Percentiles rank a stretch among this genome's conserved stretches.
Conservation (phyloP, 768 basidiomycete species). For the Rickenella mellea region DNA sequence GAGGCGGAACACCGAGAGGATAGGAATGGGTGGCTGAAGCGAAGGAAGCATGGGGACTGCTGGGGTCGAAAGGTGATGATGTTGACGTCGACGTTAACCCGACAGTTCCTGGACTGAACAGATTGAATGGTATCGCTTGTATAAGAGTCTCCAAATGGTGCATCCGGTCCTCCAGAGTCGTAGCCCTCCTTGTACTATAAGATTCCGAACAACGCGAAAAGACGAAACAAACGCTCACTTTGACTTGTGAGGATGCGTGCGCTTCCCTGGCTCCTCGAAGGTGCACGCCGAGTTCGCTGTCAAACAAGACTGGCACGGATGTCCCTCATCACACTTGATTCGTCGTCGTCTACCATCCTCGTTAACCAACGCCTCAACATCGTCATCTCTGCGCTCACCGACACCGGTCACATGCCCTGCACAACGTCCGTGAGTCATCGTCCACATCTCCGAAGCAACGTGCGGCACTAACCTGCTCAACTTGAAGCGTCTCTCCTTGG, state of each 20-base stretch:
- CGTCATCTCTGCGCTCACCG: conserved; percentile 45
- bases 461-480: conserved; percentile 57
- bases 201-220: conserved; percentile 3
- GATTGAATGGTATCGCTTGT: conserved; percentile 73
- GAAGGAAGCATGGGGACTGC: conserved; percentile 27
- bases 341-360: conserved; percentile 49
- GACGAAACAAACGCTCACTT: conserved; percentile 41
- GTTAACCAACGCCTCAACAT: neutral
- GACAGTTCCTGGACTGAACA: conserved; percentile 48
- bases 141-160: conserved; percentile 80
- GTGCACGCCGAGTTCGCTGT: conserved; percentile 76
- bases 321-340: conserved; percentile 85
- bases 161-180: conserved; percentile 83
- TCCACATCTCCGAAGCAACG: too few relatives aligned
- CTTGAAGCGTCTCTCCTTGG: conserved; percentile 79
- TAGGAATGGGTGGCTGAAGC: conserved; percentile 30
- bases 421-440: neutral
- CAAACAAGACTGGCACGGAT: conserved; percentile 83
- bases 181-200: conserved; percentile 47
- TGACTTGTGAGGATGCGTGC: conserved; percentile 81
- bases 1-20: conserved; percentile 61
- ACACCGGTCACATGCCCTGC: conserved; percentile 84
- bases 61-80: conserved; percentile 20
- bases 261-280: conserved; percentile 81
- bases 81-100: conserved; percentile 16